These are phyloP conservation scores for Clathrospora elynae DNA, from an alignment of 2,329 filamentous ascomycete species.

Conservation along the genomic window DNA sequence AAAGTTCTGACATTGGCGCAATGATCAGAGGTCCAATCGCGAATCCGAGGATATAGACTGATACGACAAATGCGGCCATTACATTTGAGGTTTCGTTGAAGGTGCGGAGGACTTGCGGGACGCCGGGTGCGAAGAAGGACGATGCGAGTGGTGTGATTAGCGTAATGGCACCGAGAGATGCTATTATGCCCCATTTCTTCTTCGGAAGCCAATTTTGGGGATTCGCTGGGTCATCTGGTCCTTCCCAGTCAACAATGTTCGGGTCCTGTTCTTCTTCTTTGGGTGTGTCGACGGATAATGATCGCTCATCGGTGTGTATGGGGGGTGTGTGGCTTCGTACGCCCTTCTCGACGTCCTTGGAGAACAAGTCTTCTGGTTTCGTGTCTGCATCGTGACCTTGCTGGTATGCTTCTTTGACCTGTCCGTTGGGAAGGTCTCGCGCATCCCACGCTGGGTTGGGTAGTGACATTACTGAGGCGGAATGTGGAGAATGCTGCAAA, in stretches of 20 bases:
- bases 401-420: conserved; percentile 30
- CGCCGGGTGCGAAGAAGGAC: conserved; percentile 62
- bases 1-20: conserved; percentile 47
- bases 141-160: conserved; percentile 49
- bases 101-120: conserved; percentile 55
- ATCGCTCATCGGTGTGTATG: conserved; percentile 33
- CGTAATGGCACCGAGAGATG: conserved; percentile 41
- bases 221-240: conserved; percentile 47
- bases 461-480: conserved; percentile 25
- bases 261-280: conserved; percentile 25
- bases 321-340: conserved; percentile 28
- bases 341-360: conserved; percentile 38
- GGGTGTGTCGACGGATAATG: conserved; percentile 20
- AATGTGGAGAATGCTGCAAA: conserved; percentile 7
- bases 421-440: conserved; percentile 26
- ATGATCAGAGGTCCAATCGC: conserved; percentile 47
- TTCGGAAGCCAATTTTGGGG: conserved; percentile 47
- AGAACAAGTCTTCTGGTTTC: conserved; percentile 16
- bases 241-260: conserved; percentile 44
- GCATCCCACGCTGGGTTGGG: conserved; percentile 25
- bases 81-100: conserved; percentile 41
- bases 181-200: conserved; percentile 48
- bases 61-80: conserved; percentile 46
- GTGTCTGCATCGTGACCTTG: conserved; percentile 36
- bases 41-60: conserved; percentile 48